phyloP scores from a whole-genome alignment of 2,329 filamentous ascomycete genomes.

The Aureobasidium zeae region DNA sequence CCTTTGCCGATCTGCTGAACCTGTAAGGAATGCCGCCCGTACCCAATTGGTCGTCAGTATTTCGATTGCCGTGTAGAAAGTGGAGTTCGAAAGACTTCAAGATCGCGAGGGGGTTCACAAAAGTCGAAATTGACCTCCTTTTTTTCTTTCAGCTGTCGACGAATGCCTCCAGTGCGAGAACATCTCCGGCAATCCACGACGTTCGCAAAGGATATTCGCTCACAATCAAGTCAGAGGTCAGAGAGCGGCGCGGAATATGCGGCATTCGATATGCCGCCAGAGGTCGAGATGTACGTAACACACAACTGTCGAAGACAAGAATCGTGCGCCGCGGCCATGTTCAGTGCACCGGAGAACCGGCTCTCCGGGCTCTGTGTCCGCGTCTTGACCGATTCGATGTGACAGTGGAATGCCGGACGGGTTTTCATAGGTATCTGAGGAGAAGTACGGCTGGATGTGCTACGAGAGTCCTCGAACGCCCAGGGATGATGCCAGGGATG shows the following conservation, averaged over 20 bases:
- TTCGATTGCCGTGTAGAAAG: conserved; percentile 11
- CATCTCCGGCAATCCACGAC: too few species aligned
- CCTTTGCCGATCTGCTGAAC: conserved; percentile 10
- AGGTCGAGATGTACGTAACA: neutral
- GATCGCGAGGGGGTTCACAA: conserved; percentile 6
- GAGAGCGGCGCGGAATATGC: too few species aligned
- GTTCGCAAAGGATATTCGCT: too few species aligned
- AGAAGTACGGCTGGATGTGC: conserved; percentile 4
- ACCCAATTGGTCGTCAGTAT: conserved; percentile 1
- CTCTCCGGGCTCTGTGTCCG: too few species aligned
- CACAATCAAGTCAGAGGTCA: too few species aligned
- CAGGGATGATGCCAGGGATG: neutral
- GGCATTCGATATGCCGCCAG: too few species aligned
- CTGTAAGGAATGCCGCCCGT: conserved; percentile 7
- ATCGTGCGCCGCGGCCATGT: too few species aligned
- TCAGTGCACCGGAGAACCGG: too few species aligned
- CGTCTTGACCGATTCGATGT: too few species aligned
- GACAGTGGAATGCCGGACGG: neutral
- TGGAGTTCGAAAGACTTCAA: conserved; percentile 7
- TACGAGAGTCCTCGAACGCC: neutral
- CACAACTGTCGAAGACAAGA: too few species aligned
- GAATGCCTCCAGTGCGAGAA: too few species aligned
- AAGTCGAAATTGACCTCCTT: conserved; percentile 1
- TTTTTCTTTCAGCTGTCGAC: too few species aligned
- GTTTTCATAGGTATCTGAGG: neutral